Evolutionary conservation across 23 red algal species (phyloP).

Genomic region (Pyropia haitanensis): DNA sequence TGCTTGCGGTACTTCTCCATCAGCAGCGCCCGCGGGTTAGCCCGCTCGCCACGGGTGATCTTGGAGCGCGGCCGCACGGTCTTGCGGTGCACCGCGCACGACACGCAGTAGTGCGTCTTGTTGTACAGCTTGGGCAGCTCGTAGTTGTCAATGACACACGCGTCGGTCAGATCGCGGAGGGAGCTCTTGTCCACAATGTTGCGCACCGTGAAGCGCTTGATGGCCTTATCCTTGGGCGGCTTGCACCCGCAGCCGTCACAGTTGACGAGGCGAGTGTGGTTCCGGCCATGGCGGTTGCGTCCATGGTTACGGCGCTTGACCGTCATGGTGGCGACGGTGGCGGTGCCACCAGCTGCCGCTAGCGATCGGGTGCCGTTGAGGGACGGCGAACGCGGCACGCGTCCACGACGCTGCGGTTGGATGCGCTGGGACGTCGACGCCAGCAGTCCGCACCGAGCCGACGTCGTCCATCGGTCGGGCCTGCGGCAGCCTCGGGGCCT

Average conservation of each 20-base stretch:
- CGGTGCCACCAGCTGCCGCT: too few species aligned
- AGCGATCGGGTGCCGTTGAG: too few species aligned
- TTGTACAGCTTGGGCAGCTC: conserved; percentile 92
- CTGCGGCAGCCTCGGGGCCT: too few species aligned
- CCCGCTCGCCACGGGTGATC: conserved; percentile 28
- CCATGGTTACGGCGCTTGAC: conserved; percentile 90
- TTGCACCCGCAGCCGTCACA: conserved; percentile 86
- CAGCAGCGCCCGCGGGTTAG: conserved; percentile 39
- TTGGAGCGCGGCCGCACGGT: conserved; percentile 80
- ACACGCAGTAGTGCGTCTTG: conserved; percentile 95
- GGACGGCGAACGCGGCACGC: too few species aligned
- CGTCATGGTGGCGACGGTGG: conserved; percentile 31
- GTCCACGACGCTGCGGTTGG: too few species aligned
- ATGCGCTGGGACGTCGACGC: too few species aligned
- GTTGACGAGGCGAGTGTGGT: conserved; percentile 62
- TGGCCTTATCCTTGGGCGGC: conserved; percentile 92
- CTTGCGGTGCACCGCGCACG: conserved; percentile 95
- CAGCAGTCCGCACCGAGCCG: too few species aligned
- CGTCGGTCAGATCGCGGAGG: conserved; percentile 79
- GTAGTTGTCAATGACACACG: conserved; percentile 79
- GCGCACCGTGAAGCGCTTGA: conserved; percentile 89
- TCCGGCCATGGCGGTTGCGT: conserved; percentile 83
- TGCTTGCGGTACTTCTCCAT: conserved; percentile 61
- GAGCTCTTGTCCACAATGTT: conserved; percentile 91
- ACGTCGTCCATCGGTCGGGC: too few species aligned